phyloP scores from a whole-genome alignment of 1,284 basidiomycete genomes.

The Trametes pubescens region DNA sequence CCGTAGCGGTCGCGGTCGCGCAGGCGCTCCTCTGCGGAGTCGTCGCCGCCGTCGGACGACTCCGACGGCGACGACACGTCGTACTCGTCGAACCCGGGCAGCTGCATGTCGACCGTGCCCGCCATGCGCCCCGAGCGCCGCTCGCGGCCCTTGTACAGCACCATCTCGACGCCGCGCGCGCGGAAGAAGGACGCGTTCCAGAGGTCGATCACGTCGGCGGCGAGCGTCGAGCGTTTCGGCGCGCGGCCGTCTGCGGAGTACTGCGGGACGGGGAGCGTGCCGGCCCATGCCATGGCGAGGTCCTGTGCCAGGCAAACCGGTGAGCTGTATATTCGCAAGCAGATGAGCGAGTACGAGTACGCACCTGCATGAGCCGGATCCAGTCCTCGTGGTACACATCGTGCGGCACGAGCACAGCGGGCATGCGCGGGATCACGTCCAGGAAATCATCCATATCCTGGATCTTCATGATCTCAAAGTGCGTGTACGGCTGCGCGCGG shows the following conservation, averaged over 20 bases:
- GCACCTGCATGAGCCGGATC: constrained; percentile 76
- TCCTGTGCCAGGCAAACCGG: constrained; percentile 55
- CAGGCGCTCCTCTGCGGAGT: constrained; percentile 50
- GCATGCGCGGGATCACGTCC: constrained; percentile 72
- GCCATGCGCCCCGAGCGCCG: constrained; percentile 68
- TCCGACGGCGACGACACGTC: constrained; percentile 43
- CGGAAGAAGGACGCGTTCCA: constrained; percentile 82
- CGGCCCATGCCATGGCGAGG: constrained; percentile 73
- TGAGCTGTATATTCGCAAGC: neutral
- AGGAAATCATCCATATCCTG: constrained; percentile 78
- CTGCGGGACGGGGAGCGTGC: constrained; percentile 69
- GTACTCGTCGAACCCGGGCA: constrained; percentile 57
- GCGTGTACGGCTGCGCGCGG: constrained; percentile 68
- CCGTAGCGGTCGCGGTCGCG: constrained; percentile 44
- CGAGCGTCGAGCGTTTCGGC: constrained; percentile 64
- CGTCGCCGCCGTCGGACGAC: constrained; percentile 44
- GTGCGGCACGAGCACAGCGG: constrained; percentile 73
- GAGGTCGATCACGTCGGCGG: constrained; percentile 74
- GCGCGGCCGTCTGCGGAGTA: constrained; percentile 53
- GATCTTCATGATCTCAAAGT: constrained; percentile 74
- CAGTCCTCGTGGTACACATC: constrained; percentile 81
- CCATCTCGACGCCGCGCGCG: constrained; percentile 72
- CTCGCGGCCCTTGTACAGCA: constrained; percentile 79
- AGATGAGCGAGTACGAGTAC: constrained; percentile 32
- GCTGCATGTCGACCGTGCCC: constrained; percentile 61